Percentiles rank a stretch among this genome's conserved stretches.
These are phyloP conservation scores for Obelidium mucronatum DNA, from an alignment of 192 early-diverging fungal genomes.

Conservation along the genomic window DNA sequence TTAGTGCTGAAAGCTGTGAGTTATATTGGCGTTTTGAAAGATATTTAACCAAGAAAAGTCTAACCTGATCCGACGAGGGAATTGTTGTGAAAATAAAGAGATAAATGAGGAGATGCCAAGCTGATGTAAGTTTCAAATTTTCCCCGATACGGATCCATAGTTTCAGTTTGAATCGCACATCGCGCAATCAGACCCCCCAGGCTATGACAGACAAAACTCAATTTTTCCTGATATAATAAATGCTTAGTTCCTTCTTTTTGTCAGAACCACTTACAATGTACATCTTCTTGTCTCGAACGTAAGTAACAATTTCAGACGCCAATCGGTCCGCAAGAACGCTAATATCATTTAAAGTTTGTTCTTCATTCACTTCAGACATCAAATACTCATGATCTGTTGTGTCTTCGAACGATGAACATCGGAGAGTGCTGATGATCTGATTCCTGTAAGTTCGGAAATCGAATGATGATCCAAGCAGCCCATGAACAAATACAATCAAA, in stretches of 20 bases:
- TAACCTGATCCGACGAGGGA: conserved; percentile 27
- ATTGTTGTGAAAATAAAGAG: conserved; percentile 36
- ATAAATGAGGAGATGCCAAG: conserved; percentile 36
- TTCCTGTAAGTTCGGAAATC: conserved; percentile 37
- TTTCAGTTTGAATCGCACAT: conserved; percentile 22
- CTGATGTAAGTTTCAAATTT: conserved; percentile 36
- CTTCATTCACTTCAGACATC: conserved; percentile 28
- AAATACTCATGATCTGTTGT: conserved; percentile 23
- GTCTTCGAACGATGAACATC: neutral
- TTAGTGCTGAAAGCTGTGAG: neutral
- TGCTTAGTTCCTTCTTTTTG: neutral
- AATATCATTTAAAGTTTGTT: conserved; percentile 32
- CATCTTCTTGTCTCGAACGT: conserved; percentile 13
- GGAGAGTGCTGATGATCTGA: conserved; percentile 10
- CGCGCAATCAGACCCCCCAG: conserved; percentile 43
- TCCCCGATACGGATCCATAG: conserved; percentile 12
- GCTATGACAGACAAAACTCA: conserved; percentile 41
- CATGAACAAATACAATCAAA: conserved; percentile 45
- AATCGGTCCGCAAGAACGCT: conserved; percentile 26
- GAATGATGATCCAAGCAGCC: conserved; percentile 29
- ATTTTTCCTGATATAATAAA: neutral
- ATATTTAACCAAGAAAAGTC: neutral
- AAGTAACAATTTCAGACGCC: conserved; percentile 30
- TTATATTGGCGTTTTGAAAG: neutral
- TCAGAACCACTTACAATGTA: neutral